These are phyloP conservation scores for Chlorella variabilis DNA, from an alignment of 163 green algal genomes.

Conservation along the genomic window DNA sequence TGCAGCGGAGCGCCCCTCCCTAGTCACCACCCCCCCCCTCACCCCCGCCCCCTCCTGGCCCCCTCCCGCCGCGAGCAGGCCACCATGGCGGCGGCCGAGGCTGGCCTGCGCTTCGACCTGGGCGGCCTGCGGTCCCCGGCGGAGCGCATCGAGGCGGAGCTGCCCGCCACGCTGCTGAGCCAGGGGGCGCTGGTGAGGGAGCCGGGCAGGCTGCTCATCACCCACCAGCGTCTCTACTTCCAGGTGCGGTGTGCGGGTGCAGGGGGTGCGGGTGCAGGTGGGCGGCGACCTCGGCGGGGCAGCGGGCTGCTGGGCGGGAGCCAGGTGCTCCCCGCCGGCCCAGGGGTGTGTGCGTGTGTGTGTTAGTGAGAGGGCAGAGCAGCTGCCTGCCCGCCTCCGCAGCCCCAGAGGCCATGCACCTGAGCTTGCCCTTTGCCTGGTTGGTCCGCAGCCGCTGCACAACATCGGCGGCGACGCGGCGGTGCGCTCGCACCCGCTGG, in stretches of 20 bases:
- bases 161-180: slow-evolving; percentile 65
- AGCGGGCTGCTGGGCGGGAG: no score
- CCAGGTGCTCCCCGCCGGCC: no score
- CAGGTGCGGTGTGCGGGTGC: slow-evolving; percentile 28
- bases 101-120: slow-evolving; percentile 73
- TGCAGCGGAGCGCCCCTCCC: no score
- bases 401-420: no score
- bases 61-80: not conserved
- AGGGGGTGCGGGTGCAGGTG: not conserved
- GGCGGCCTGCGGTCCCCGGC: slow-evolving; percentile 74
- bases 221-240: slow-evolving; percentile 89
- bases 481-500: slow-evolving; percentile 74
- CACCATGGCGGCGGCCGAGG: slow-evolving; percentile 24
- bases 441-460: slow-evolving; percentile 83
- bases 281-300: no score
- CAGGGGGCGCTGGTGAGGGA: slow-evolving; percentile 79
- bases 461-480: slow-evolving; percentile 70
- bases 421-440: no score
- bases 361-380: no score
- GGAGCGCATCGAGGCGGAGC: slow-evolving; percentile 72
- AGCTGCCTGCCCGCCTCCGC: no score
- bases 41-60: not conserved
- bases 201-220: slow-evolving; percentile 87
- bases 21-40: no score
- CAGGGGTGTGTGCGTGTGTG: no score